Evolutionary conservation across 345 rosid genomes (phyloP).

Genomic region (Kernera saxatilis): DNA sequence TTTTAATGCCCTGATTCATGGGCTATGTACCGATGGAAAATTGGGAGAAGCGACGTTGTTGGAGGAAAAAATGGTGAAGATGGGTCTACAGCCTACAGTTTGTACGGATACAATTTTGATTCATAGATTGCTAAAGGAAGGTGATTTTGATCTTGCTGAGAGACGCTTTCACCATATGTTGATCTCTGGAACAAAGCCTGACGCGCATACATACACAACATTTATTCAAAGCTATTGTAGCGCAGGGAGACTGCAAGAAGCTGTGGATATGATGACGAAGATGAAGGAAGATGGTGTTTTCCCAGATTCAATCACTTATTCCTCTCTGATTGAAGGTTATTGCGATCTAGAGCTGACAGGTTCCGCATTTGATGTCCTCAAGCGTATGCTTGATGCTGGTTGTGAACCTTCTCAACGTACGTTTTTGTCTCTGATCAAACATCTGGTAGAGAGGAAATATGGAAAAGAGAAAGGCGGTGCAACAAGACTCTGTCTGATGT

Average conservation of each 20-base stretch:
- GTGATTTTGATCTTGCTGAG: constrained; percentile 55
- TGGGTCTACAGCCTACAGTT: constrained; percentile 49
- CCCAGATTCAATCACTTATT: constrained; percentile 64
- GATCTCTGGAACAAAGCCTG: constrained; percentile 57
- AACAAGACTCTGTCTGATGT: constrained; percentile 28
- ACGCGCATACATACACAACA: constrained; percentile 60
- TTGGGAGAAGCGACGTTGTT: constrained; percentile 41
- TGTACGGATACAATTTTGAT: constrained; percentile 69
- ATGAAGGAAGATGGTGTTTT: constrained; percentile 58
- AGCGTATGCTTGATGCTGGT: constrained; percentile 65
- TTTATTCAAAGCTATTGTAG: constrained; percentile 67
- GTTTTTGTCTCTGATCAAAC: constrained; percentile 55
- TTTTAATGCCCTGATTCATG: constrained; percentile 72
- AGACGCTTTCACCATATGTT: constrained; percentile 48
- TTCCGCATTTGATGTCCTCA: constrained; percentile 70
- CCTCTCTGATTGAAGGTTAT: constrained; percentile 60
- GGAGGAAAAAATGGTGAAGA: constrained; percentile 49
- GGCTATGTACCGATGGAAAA: constrained; percentile 55
- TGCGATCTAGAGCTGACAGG: constrained; percentile 48
- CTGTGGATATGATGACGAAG: constrained; percentile 53
- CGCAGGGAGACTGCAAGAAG: constrained; percentile 57
- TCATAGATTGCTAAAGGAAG: constrained; percentile 51
- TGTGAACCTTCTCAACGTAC: constrained; percentile 76
- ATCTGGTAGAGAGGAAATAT: constrained; percentile 41
- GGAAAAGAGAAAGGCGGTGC: constrained; percentile 30